Base-by-base conservation (phyloP, 805 yeast genomes). In the Kazachstania bromeliacearum region DNA sequence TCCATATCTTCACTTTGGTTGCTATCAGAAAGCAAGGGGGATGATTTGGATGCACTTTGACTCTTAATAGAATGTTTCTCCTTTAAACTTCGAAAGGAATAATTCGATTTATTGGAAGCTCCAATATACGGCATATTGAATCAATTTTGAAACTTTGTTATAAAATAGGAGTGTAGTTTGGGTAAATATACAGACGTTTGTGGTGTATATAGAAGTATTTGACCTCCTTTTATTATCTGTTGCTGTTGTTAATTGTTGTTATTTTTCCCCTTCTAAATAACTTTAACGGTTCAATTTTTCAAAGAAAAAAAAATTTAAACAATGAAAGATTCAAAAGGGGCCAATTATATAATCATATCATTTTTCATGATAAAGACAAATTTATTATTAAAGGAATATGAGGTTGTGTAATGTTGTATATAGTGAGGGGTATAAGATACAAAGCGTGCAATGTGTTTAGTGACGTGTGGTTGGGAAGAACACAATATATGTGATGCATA, bases 121-220 rank as follows among this genome's bases (percentile, higher is more conserved):
- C 57, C 59, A 33, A 54, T 48, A 39, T 51, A 57, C 30, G 62
- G 62, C 62, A 57, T 57, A 14, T 8, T 30, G 26, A 7, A 27
- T 24, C 28, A 20, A 20, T 22, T n/a, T n/a, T n/a, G n/a, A n/a
- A n/a, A n/a, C n/a, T n/a, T n/a, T n/a, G n/a, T n/a, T n/a, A n/a
- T n/a, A n/a, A n/a, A n/a, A n/a, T n/a, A n/a, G n/a, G n/a, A n/a
- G n/a, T n/a, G n/a, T n/a, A n/a, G n/a, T n/a, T n/a, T n/a, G n/a
- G n/a, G n/a, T n/a, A n/a, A n/a, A n/a, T n/a, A n/a, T n/a, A n/a
- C n/a, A n/a, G n/a, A n/a, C n/a, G n/a, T n/a, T n/a, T n/a, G n/a
- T n/a, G n/a, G n/a, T n/a, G n/a, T n/a, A n/a, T n/a, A n/a, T n/a
- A n/a, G n/a, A n/a, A n/a, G n/a, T n/a, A n/a, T n/a, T n/a, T n/a